Base-by-base conservation (phyloP, 169 alveolate species). In the Blepharisma undulans region DNA sequence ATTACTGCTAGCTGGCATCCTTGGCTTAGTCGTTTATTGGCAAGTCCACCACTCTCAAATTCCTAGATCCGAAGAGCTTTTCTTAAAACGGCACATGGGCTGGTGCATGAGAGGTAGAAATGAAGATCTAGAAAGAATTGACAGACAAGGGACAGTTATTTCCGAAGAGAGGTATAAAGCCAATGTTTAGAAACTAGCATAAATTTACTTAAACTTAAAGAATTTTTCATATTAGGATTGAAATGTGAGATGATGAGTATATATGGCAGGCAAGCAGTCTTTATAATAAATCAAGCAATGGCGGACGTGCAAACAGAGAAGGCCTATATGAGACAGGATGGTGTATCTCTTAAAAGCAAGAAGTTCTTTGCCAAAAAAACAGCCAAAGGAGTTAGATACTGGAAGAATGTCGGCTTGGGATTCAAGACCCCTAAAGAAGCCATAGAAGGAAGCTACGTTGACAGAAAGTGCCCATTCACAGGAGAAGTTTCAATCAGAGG, bases 391-490 rank as follows among this genome's bases (percentile, higher is more conserved):
- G 98, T 98, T 78, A 97, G 99, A 93, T 98, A 97, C 97, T 98
- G 96, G 97, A 98, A 97, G 97, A 99, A 99, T 91, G 99, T 99
- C 71, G 99, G 99, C 61, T 95, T 99, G 92, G 99, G 99, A 91
- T 98, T 98, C 97, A 95, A 98, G 84, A 98, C 99, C 27, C 99
- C 99, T 80, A 97, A 98, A 94, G 99, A 98, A 94, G 99, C 99
- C 85, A 98, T 98, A 95, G 99, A 98, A 90, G 99, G 99, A 76
- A 95, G 97, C 92, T 99, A 98, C 96, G 97, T 99, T 93, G 99
- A 99, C 97, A 99, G 98, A 97, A 99, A 99, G 95, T 99, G 99
- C 98, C 99, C 99, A 82, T 99, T 99, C 98, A 99, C 99, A 60
- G 99, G 99, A 82, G 97, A 98, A 95, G 99, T 99, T 34, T 94